Evolutionary conservation across 371 early-diverging fungal species (phyloP).

Genomic region (Synchytrium microbalum): DNA sequence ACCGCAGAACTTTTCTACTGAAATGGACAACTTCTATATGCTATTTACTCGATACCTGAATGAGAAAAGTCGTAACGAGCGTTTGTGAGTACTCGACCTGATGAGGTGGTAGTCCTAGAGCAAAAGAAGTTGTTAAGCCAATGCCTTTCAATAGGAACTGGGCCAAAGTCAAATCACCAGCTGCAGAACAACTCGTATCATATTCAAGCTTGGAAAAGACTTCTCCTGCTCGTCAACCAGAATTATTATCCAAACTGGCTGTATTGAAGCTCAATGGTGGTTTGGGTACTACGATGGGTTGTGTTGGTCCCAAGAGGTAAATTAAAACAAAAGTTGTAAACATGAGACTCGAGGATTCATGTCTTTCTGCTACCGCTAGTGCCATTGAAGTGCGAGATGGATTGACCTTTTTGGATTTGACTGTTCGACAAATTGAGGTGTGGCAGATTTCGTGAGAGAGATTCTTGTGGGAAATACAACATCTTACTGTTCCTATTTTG

Average conservation of each 20-base stretch:
- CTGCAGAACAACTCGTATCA: conserved; percentile 44
- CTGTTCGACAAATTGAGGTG: conserved; percentile 92
- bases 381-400: conserved; percentile 94
- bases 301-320: conserved; percentile 90
- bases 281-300: conserved; percentile 98
- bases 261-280: conserved; percentile 97
- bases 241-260: conserved; percentile 76
- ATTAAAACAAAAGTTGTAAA: no score
- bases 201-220: conserved; percentile 59
- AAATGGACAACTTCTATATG: conserved; percentile 76
- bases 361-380: conserved; percentile 6
- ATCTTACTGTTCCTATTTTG: neutral
- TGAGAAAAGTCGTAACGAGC: conserved; percentile 47
- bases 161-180: conserved; percentile 80
- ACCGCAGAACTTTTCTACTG: conserved; percentile 15
- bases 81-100: conserved; percentile 63
- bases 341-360: no score
- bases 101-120: neutral
- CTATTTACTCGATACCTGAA: conserved; percentile 73
- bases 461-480: conserved; percentile 2
- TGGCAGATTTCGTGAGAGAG: no score
- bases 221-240: conserved; percentile 46
- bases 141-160: conserved; percentile 51
- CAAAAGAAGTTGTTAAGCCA: neutral
- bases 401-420: conserved; percentile 92